These are phyloP conservation scores for Penicillium paradoxum DNA, from an alignment of 495 filamentous ascomycete species.

Conservation along the genomic window DNA sequence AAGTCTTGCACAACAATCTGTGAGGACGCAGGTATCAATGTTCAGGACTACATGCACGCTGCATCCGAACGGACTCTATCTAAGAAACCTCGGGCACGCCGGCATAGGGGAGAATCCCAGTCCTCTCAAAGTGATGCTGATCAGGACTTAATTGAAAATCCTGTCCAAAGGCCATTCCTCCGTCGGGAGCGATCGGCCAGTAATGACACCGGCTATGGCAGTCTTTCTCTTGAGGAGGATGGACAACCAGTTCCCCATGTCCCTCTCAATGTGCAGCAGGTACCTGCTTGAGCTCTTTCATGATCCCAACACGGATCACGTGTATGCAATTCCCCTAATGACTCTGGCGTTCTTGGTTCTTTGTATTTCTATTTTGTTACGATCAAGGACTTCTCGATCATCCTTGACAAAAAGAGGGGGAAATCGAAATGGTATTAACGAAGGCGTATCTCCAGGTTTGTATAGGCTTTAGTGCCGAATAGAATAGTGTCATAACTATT, in stretches of 20 bases:
- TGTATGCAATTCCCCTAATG: background rate
- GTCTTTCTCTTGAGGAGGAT: constrained; percentile 28
- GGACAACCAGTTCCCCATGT: background rate
- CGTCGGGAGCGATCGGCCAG: constrained; percentile 24
- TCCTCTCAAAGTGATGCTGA: constrained; percentile 20
- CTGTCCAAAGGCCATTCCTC: constrained; percentile 7
- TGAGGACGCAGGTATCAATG: constrained; percentile 33
- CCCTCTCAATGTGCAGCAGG: constrained; percentile 6
- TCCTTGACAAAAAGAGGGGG: background rate
- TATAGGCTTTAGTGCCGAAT: background rate
- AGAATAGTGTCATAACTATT: background rate
- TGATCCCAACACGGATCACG: background rate
- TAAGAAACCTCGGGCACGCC: constrained; percentile 10
- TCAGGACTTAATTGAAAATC: constrained; percentile 12
- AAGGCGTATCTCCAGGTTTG: background rate
- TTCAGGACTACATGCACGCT: constrained; percentile 29
- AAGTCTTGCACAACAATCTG: constrained; percentile 39
- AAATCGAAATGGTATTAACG: background rate
- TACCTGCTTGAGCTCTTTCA: background rate
- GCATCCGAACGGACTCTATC: constrained; percentile 3
- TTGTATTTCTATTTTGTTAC: constrained; percentile 7
- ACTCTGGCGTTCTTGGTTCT: constrained; percentile 5
- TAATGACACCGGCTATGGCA: constrained; percentile 33
- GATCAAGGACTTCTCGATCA: background rate
- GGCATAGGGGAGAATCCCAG: constrained; percentile 17